phyloP scores from a whole-genome alignment of 768 basidiomycete species.

The Mycena capillaripes region DNA sequence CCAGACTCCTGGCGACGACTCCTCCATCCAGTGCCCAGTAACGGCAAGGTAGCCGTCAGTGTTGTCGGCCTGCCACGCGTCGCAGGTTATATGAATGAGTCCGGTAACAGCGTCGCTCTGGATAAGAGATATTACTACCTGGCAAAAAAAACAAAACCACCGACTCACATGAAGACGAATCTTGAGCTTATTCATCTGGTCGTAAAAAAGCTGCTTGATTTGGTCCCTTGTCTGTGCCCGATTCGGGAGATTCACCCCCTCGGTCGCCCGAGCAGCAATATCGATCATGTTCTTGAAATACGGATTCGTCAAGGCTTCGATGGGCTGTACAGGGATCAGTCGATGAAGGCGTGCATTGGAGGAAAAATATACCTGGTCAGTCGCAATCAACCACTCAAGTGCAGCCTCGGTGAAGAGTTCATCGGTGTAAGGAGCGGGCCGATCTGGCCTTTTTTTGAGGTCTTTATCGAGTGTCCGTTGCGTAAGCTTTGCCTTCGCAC shows the following conservation, averaged over 20 bases:
- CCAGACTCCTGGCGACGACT: not conserved
- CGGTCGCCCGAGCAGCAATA: not conserved
- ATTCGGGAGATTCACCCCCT: not conserved
- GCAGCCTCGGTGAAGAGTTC: not conserved
- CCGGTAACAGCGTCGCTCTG: not conserved
- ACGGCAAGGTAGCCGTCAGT: not conserved
- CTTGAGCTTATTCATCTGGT: not conserved
- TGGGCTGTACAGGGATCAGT: not conserved
- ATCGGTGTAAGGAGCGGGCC: not conserved
- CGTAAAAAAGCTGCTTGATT: not conserved
- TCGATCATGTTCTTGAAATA: not conserved
- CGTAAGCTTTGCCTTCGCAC: not conserved
- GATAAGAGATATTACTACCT: not conserved
- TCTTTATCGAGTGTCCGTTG: slow-evolving; percentile 2
- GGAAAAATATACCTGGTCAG: not conserved
- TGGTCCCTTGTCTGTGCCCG: not conserved
- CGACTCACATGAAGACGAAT: not conserved
- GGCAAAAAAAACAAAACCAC: no score
- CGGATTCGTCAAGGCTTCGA: not conserved
- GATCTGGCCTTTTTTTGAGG: not conserved
- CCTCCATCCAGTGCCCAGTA: not conserved
- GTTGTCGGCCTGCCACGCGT: not conserved
- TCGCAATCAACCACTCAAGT: not conserved
- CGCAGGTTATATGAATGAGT: not conserved
- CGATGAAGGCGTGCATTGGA: not conserved